These are phyloP conservation scores for Drechmeria coniospora DNA, from an alignment of 2,329 filamentous ascomycete genomes.

Conservation along the genomic window DNA sequence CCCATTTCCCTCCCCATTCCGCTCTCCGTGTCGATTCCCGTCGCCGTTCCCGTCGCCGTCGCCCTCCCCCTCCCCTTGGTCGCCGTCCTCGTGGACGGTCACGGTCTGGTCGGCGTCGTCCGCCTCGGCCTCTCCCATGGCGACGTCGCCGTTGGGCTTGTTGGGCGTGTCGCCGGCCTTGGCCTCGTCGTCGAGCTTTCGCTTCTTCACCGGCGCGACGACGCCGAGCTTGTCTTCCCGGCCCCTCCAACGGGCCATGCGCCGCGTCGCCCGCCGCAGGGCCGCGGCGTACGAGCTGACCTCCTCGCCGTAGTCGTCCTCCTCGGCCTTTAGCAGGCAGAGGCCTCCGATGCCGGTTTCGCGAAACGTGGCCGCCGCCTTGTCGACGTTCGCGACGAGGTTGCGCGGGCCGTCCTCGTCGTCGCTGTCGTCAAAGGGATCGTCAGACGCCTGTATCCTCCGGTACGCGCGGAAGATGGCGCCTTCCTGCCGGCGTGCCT, in stretches of 20 bases:
- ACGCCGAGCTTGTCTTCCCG: conserved; percentile 29
- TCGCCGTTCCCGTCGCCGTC: no score
- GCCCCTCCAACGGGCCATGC: conserved; percentile 54
- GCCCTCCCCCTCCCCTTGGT: no score
- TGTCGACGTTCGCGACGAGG: conserved; percentile 13
- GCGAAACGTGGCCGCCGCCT: conserved; percentile 26
- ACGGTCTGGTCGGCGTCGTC: conserved; percentile 28
- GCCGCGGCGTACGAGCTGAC: conserved; percentile 49
- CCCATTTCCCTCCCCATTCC: no score
- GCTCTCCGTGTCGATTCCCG: no score
- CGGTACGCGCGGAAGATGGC: conserved; percentile 51
- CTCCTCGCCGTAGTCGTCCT: conserved; percentile 66
- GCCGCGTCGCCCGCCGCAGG: conserved; percentile 44
- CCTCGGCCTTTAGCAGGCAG: conserved; percentile 43
- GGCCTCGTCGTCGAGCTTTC: conserved; percentile 6
- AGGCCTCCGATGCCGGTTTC: conserved; percentile 49
- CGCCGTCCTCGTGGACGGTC: conserved; percentile 22
- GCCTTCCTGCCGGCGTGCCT: conserved; percentile 47
- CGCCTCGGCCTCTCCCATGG: conserved; percentile 38
- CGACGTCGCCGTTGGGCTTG: conserved; percentile 26
- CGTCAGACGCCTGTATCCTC: conserved; percentile 39
- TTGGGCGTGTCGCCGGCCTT: conserved; percentile 2
- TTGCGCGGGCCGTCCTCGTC: conserved; percentile 29
- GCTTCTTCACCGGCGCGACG: conserved; percentile 29
- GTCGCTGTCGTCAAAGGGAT: conserved; percentile 48